Percentiles rank a stretch among this genome's conserved stretches.
phyloP scores from a whole-genome alignment of 1,284 basidiomycete species.

The Fistulinella cinereoalba region DNA sequence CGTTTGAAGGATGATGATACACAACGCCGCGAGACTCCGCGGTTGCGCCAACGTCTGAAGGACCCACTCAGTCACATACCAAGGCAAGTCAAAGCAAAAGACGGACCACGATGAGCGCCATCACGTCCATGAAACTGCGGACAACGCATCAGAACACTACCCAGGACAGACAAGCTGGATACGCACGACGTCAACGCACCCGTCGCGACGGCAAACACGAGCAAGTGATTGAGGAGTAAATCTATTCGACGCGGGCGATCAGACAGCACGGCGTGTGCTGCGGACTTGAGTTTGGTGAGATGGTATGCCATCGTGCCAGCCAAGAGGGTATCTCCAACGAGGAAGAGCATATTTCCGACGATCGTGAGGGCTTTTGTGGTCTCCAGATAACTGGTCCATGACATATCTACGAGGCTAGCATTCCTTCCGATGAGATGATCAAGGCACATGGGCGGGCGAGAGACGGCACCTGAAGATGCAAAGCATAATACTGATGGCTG shows the following conservation, averaged over 20 bases:
- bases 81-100: neutral
- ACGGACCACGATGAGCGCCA: slow-evolving; percentile 28
- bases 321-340: slow-evolving; percentile 23
- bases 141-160: neutral
- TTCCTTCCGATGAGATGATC: neutral
- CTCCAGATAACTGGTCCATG: slow-evolving; percentile 18
- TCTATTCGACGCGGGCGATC: slow-evolving; percentile 17
- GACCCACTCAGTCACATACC: no score
- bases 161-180: neutral
- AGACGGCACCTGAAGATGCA: slow-evolving; percentile 19
- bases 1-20: slow-evolving; percentile 27
- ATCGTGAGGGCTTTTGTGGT: slow-evolving; percentile 10
- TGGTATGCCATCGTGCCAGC: slow-evolving; percentile 26
- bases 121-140: slow-evolving; percentile 26
- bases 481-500: slow-evolving; percentile 20
- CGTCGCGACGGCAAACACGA: slow-evolving; percentile 28
- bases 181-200: slow-evolving; percentile 27
- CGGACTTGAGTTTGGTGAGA: slow-evolving; percentile 15
- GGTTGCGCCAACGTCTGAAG: slow-evolving; percentile 21
- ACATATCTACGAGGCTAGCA: slow-evolving; percentile 12
- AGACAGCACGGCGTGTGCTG: neutral
- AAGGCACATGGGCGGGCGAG: neutral
- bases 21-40: slow-evolving; percentile 17
- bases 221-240: slow-evolving; percentile 22
- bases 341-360: slow-evolving; percentile 25